A percentile compares a stretch with the other conserved stretches of the same genome.
Evolutionary conservation across 805 yeast genomes (phyloP).

Genomic region (Henningerozyma blattae): DNA sequence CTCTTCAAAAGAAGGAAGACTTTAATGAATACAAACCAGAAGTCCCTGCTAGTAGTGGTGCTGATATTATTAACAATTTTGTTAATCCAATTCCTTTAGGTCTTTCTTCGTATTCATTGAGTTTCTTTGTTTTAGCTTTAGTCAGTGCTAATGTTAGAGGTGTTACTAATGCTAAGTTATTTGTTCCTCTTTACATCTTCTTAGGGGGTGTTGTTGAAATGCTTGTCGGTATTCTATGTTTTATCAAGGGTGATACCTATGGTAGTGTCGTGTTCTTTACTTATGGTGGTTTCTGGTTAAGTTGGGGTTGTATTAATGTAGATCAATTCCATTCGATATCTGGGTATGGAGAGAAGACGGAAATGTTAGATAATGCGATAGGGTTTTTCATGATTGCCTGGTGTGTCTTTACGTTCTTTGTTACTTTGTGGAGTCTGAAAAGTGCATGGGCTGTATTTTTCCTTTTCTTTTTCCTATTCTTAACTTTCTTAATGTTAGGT

Average conservation of each 20-base stretch:
- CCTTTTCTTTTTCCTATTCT: not conserved
- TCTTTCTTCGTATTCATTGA: not conserved
- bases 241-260: not conserved
- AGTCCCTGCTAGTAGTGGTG: constrained; percentile 82
- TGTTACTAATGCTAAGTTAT: not conserved
- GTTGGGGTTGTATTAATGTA: not conserved
- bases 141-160: not conserved
- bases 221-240: not conserved
- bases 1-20: constrained; percentile 28
- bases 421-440: not conserved
- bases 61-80: constrained; percentile 36
- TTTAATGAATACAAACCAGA: constrained; percentile 82
- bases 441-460: not conserved
- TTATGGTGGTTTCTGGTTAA: not conserved
- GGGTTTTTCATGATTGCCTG: not conserved
- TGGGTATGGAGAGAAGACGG: not conserved
- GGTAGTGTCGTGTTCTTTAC: not conserved
- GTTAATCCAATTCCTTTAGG: not conserved
- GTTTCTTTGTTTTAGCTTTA: not conserved
- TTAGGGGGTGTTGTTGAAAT: not conserved
- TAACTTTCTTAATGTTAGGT: not conserved
- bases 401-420: not conserved
- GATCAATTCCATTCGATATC: not conserved
- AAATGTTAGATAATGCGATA: not conserved
- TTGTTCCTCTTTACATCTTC: not conserved